Evolutionary conservation across 305 asterid genomes (phyloP), one percentile per base, ranked within the genome.

Genomic region (Euphrasia arctica): DNA sequence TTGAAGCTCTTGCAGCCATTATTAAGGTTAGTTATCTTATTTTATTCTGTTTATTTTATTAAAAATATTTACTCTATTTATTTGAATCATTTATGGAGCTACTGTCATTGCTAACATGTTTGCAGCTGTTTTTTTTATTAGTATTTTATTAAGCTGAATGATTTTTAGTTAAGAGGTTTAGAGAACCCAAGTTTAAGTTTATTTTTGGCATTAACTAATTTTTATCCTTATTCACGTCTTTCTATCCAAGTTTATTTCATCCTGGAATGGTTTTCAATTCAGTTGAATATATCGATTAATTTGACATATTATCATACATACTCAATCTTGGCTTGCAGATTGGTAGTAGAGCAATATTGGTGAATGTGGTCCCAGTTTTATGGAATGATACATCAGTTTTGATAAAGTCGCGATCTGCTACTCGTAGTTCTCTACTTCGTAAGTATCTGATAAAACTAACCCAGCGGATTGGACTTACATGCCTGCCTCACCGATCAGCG

Each of bases 381-480:
- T 93, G 99, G 99, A 71, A 74, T 69, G 92, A 88, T 74, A 48
- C 86, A 54, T 85, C 95, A 63, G 58, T 66, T 59, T 77, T 88
- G 72, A 81, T 88, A 64, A 88, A 85, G 78, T 86, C 99, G 54
- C 79, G 68, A 56, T 72, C 69, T 78, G 95, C 97, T 76, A 64
- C 80, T 69, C 88, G 92, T 50, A 93, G 99, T 75, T 86, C 97
- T 65, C 85, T 94, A 78, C 96, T 94, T 68, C 97, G 95, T 63
- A 94, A 94, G 82, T 85, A 86, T 80, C 81, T 94, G 62, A 79
- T 90, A 78, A 94, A 94, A 75, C 86, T 90, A 72, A 74, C 88
- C 48, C 97, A 90, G 75, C 86, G 99, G 75, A 81, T 90, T 71
- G 96, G 91, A 69, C 87, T 88, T 66, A 81, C 79, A 57, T 82